Conservation (phyloP, 1,284 basidiomycete genomes). For the Gomphus bonarii region DNA sequence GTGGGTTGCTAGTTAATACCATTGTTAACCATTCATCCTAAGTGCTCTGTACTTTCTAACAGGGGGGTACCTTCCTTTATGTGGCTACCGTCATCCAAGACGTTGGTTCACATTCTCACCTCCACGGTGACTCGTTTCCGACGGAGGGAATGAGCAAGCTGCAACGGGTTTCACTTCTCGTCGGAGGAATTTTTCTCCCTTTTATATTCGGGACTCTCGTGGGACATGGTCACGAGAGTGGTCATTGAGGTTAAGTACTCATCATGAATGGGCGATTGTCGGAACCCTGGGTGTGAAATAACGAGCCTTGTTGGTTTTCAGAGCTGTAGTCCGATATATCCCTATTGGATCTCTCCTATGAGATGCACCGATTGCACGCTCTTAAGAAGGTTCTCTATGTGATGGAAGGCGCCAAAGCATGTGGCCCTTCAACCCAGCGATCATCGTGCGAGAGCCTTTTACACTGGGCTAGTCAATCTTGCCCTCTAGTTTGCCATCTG, state of each 20-base stretch:
- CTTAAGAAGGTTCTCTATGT: neutral
- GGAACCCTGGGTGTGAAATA: neutral
- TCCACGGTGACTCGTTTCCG: conserved; percentile 21
- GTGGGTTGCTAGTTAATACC: conserved; percentile 31
- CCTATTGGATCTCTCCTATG: neutral
- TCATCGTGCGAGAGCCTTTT: too few relatives aligned
- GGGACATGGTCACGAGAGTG: conserved; percentile 32
- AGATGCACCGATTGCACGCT: neutral
- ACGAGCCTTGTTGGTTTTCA: neutral
- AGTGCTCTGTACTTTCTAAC: neutral
- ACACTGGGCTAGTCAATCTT: too few relatives aligned
- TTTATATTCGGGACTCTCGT: conserved; percentile 38
- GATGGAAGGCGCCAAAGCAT: neutral
- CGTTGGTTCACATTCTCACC: conserved; percentile 38
- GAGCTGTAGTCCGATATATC: neutral
- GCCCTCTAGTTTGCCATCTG: too few relatives aligned
- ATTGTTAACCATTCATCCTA: neutral
- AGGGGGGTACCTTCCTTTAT: conserved; percentile 93
- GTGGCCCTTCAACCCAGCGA: neutral
- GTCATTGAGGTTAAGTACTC: neutral
- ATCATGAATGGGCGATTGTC: neutral
- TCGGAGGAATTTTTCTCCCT: conserved; percentile 66
- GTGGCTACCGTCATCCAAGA: conserved; percentile 87
- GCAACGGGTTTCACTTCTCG: conserved; percentile 41
- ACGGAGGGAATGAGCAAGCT: conserved; percentile 36